Percentiles rank a stretch among this genome's conserved stretches.
Evolutionary conservation across 768 basidiomycete genomes (phyloP).

Genomic region (Suillus placidus): DNA sequence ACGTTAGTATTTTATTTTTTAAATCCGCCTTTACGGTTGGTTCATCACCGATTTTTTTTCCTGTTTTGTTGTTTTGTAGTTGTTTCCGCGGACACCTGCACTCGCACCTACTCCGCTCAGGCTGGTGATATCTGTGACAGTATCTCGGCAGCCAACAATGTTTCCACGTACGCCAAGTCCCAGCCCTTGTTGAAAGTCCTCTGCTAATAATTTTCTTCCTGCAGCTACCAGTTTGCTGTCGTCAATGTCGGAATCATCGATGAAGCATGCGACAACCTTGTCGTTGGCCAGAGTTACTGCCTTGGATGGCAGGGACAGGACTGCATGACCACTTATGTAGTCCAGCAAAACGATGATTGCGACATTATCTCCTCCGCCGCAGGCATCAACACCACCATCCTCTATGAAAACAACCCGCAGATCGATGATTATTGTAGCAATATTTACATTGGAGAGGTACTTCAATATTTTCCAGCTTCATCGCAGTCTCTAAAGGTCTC

Average conservation of each 20-base stretch:
- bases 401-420: constrained; percentile 77
- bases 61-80: constrained; percentile 20
- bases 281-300: constrained; percentile 54
- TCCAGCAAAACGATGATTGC: constrained; percentile 60
- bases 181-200: neutral
- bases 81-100: constrained; percentile 43
- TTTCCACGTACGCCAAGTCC: constrained; percentile 57
- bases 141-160: constrained; percentile 65
- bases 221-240: constrained; percentile 73
- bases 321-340: constrained; percentile 62
- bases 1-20: constrained; percentile 32
- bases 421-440: constrained; percentile 58
- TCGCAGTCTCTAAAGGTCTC: neutral
- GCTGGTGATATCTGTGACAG: constrained; percentile 68
- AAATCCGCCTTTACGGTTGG: neutral
- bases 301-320: constrained; percentile 62
- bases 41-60: neutral
- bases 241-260: constrained; percentile 58
- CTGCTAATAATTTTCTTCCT: constrained; percentile 1
- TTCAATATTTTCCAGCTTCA: constrained; percentile 19
- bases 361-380: constrained; percentile 42
- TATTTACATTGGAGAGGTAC: constrained; percentile 77
- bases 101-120: constrained; percentile 61
- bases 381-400: constrained; percentile 53
- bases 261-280: constrained; percentile 59